A percentile compares a stretch with the other conserved stretches of the same genome.
Evolutionary conservation across 108 stramenopile genomes (phyloP).

Genomic region (Nitzschia sp.): DNA sequence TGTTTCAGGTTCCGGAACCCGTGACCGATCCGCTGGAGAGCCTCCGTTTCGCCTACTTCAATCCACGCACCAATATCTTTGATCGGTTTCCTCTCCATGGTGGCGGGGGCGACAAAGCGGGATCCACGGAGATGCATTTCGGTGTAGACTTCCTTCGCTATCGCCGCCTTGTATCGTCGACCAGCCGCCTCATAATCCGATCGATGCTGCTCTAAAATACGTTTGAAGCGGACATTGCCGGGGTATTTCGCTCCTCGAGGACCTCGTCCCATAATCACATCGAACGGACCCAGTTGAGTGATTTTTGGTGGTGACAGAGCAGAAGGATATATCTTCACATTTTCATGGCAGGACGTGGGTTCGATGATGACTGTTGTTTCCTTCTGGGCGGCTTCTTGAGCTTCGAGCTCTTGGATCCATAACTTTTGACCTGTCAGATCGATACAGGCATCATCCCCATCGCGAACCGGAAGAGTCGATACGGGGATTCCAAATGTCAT

Average conservation of each 20-base stretch:
- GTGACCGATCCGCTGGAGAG: neutral
- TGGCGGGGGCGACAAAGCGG: neutral
- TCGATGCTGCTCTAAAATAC: neutral
- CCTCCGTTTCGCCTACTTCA: neutral
- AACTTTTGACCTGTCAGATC: neutral
- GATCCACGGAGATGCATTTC: neutral
- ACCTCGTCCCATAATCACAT: slow-evolving; percentile 15
- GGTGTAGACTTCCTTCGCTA: neutral
- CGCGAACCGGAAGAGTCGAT: neutral
- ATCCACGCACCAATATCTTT: neutral
- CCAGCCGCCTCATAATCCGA: neutral
- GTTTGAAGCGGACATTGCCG: neutral
- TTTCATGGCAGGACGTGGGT: no score
- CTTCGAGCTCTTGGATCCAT: neutral
- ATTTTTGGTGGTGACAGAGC: no score
- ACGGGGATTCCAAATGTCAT: slow-evolving; percentile 17
- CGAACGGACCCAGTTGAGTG: neutral
- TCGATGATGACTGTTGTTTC: neutral
- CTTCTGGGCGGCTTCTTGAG: no score
- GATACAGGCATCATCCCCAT: neutral
- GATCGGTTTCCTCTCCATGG: neutral
- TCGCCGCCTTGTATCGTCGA: neutral
- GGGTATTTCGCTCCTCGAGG: neutral
- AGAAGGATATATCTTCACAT: no score
- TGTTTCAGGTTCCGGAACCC: slow-evolving; percentile 6